phyloP scores from a whole-genome alignment of 805 yeast species.

The Metschnikowia cerradonensis region DNA sequence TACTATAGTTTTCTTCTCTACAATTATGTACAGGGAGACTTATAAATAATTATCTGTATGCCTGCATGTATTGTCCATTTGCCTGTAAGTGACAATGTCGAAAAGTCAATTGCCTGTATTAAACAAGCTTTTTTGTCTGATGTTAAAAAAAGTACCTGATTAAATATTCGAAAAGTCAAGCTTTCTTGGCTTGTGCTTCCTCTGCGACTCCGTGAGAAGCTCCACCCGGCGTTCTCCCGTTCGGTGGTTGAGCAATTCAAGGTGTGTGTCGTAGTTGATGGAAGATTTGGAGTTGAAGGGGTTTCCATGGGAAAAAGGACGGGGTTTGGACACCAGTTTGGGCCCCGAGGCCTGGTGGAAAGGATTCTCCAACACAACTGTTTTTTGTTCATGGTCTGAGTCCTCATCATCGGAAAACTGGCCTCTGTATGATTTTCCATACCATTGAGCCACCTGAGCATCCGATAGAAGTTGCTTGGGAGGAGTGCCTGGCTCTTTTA shows the following conservation, averaged over 20 bases:
- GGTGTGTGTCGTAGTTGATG: conserved; percentile 32
- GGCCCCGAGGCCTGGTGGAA: background rate
- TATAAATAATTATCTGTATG: too few species aligned
- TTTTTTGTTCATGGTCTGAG: conserved; percentile 15
- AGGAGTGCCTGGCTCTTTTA: conserved; percentile 26
- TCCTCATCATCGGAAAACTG: conserved; percentile 28
- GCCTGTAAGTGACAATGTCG: too few species aligned
- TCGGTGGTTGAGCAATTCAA: conserved; percentile 39
- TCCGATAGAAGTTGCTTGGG: conserved; percentile 31
- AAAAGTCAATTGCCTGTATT: too few species aligned
- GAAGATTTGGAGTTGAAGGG: conserved; percentile 23
- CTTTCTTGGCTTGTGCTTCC: conserved; percentile 36
- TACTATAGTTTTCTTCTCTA: too few species aligned
- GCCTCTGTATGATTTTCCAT: conserved; percentile 29
- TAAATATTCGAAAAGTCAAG: conserved; percentile 23
- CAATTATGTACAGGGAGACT: too few species aligned
- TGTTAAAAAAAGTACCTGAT: background rate
- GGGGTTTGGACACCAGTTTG: background rate
- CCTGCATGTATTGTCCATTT: too few species aligned
- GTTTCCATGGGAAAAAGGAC: conserved; percentile 11
- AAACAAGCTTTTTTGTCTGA: too few species aligned
- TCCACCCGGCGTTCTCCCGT: conserved; percentile 36
- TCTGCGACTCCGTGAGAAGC: conserved; percentile 27
- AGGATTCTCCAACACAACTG: conserved; percentile 11
- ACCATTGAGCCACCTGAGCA: conserved; percentile 34